A percentile compares a stretch with the other conserved stretches of the same genome.
phyloP scores from a whole-genome alignment of 2,329 filamentous ascomycete species.

The Pseudomassariella vexata region DNA sequence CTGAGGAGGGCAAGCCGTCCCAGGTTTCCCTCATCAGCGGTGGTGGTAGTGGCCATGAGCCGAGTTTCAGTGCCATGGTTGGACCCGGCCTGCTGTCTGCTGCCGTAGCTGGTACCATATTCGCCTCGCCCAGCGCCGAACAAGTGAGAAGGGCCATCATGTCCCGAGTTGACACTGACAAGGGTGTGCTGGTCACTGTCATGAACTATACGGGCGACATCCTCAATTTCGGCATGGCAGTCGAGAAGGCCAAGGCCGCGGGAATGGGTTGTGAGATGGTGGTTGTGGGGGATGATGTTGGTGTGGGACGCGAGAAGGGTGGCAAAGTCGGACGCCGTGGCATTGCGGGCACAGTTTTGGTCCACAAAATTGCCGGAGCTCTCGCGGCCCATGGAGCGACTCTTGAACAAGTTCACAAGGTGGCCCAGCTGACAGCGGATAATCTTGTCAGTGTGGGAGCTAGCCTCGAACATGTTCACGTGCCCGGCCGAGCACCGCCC shows the following conservation, averaged over 20 bases:
- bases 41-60: conserved; percentile 86
- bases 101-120: conserved; percentile 81
- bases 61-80: conserved; percentile 80
- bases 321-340: conserved; percentile 92
- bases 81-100: conserved; percentile 75
- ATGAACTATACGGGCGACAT: conserved; percentile 95
- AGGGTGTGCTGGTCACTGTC: conserved; percentile 80
- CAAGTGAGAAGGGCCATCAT: conserved; percentile 75
- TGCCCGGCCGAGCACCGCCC: conserved; percentile 64
- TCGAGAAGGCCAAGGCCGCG: conserved; percentile 81
- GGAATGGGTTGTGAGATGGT: conserved; percentile 81
- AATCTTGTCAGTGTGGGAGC: conserved; percentile 84
- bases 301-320: conserved; percentile 72
- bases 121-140: conserved; percentile 74
- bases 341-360: conserved; percentile 84
- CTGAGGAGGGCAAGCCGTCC: conserved; percentile 31
- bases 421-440: conserved; percentile 64
- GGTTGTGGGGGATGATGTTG: conserved; percentile 86
- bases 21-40: conserved; percentile 82
- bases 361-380: conserved; percentile 86
- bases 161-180: conserved; percentile 62
- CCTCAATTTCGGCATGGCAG: conserved; percentile 88
- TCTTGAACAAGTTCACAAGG: conserved; percentile 65
- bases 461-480: conserved; percentile 85
- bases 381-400: conserved; percentile 65